A percentile compares a stretch with the other conserved stretches of the same genome.
Evolutionary conservation across 768 basidiomycete genomes (phyloP).

Genomic region (Pholiota conissans): DNA sequence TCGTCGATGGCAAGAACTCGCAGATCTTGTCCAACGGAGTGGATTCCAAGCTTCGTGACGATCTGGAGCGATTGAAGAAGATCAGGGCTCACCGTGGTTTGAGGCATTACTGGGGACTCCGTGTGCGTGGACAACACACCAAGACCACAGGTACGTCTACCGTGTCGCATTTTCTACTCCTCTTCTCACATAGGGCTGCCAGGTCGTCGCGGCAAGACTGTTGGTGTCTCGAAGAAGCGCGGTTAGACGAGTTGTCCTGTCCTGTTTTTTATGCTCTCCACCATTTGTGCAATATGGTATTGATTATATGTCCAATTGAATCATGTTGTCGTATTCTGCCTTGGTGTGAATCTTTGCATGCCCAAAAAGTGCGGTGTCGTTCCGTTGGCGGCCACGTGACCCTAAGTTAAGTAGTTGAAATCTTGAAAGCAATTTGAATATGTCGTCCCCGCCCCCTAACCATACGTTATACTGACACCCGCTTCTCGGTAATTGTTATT

Average conservation of each 20-base stretch:
- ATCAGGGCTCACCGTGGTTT: constrained; percentile 96
- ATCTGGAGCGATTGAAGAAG: constrained; percentile 98
- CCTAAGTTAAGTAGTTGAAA: not conserved
- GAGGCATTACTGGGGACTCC: constrained; percentile 90
- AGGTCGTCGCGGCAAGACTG: constrained; percentile 96
- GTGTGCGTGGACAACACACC: constrained; percentile 98
- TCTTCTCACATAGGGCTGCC: constrained; percentile 2
- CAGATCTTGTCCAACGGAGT: constrained; percentile 96
- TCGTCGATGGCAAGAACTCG: constrained; percentile 93
- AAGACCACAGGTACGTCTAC: constrained; percentile 86
- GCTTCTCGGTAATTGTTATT: too few relatives aligned
- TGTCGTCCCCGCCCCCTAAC: not conserved
- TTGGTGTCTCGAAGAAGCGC: constrained; percentile 94
- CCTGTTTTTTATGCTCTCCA: constrained; percentile 7
- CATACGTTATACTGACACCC: too few relatives aligned
- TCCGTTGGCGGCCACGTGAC: not conserved
- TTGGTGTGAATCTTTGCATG: too few relatives aligned
- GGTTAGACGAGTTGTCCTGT: constrained; percentile 34
- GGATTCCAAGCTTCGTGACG: constrained; percentile 97
- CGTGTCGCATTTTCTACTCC: not conserved
- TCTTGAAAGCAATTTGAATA: not conserved
- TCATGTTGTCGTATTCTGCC: not conserved
- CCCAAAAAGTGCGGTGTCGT: not conserved
- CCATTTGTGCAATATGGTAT: not conserved
- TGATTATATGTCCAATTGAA: not conserved